phyloP scores from a whole-genome alignment of 2,329 filamentous ascomycete genomes.

The Fusarium musae region DNA sequence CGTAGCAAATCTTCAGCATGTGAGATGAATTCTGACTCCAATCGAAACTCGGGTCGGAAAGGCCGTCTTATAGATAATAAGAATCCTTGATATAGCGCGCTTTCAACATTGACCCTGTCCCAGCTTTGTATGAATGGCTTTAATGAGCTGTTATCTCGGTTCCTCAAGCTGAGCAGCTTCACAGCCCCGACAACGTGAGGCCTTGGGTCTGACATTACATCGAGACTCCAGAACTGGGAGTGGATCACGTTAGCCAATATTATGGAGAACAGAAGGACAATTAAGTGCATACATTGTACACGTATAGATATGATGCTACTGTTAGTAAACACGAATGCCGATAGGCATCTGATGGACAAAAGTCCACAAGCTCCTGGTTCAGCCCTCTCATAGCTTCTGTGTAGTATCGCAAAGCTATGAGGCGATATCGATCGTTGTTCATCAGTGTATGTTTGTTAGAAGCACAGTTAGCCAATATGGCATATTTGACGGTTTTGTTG shows the following conservation, averaged over 20 bases:
- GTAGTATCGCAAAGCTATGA: not conserved
- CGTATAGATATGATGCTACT: not conserved
- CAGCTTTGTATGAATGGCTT: not conserved
- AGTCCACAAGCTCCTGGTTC: not conserved
- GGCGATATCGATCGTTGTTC: not conserved
- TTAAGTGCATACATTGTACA: not conserved
- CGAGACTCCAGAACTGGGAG: not conserved
- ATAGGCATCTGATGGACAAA: not conserved
- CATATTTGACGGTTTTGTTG: not conserved
- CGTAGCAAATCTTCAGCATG: not conserved
- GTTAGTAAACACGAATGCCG: not conserved
- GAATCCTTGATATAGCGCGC: not conserved
- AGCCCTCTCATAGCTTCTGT: not conserved
- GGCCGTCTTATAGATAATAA: not conserved
- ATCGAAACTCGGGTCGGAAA: not conserved
- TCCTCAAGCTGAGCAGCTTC: not conserved
- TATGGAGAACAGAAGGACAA: too few relatives aligned
- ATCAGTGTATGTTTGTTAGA: not conserved
- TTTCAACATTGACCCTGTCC: not conserved
- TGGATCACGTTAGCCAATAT: not conserved
- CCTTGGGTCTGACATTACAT: not conserved
- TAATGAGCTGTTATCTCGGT: not conserved
- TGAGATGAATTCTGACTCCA: not conserved
- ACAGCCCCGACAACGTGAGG: not conserved
- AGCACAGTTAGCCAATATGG: not conserved